Evolutionary conservation across 163 green algal genomes (phyloP), one percentile per base, ranked within the genome.

Genomic region (Scenedesmus sp.): DNA sequence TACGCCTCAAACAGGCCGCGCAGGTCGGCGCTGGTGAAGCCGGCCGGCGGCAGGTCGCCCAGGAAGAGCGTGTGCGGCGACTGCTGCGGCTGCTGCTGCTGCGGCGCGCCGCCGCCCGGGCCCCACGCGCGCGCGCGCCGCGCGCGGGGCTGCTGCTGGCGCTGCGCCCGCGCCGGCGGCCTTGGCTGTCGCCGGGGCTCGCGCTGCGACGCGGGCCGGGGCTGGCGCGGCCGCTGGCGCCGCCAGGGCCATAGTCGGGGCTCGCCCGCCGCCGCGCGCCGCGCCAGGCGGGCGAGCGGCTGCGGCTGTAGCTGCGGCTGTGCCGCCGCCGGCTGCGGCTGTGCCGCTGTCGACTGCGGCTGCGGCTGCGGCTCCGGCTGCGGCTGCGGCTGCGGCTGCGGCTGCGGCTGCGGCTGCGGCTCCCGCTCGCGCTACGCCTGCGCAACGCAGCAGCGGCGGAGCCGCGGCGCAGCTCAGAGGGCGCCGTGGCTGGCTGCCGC

Each of bases 21-120:
- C 24, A 80, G 45, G n/a, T 80, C 71, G 22, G 44, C 44, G 31
- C 71, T 80, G 44, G 45, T 48, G 60, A 80, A 80, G 2, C 71
- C 71, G 1, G 45, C 44, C 15, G 60, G 58, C 26, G 71, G 71
- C 18, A 80, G 58, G 48, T 80, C 71, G 1, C 71, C 71, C 31
- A 80, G 57, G 63, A 80, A 80, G 14, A 80, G 58, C 24, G 71
- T 80, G 0, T 22, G 45, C 17, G 13, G 4, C n/a, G 39, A 28
- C 65, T 60, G 36, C 36, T 71, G 39, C 63, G 53, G 63, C 63
- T 72, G 63, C 34, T 39, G 42, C 42, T 36, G 56, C 42, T 33
- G 56, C 1, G 6, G 39, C 50, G 64, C 45, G 28, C 42, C n/a
- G 15, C 54, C 34, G 18, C 28, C 44, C 11, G 48, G 56, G 36